Base-by-base conservation (phyloP, 2,329 filamentous ascomycete genomes). In the Diaporthe sp. region DNA sequence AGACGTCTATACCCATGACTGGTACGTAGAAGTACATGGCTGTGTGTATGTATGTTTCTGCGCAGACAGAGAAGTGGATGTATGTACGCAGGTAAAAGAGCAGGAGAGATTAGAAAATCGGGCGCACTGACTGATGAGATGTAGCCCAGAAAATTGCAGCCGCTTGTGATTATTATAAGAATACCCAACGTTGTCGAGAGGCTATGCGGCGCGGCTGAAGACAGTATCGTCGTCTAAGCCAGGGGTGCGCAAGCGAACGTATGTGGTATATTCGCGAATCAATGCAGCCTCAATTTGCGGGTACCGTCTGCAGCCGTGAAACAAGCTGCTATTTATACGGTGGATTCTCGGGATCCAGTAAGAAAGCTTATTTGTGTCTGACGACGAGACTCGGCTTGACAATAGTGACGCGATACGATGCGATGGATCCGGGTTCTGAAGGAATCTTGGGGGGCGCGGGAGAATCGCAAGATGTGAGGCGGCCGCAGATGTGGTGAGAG, bases 21-120 rank as follows among this genome's bases (percentile, higher is more conserved):
- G 75, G 75, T 31, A 67, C 39, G 57, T 77, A 77, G 49, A 77
- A 77, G 57, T 77, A 77, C 75, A 77, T 77, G 55, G 73, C 34
- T 58, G 44, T 34, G 19, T 25, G 9, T 3, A 31, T 39, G 31
- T 46, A n/a, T 57, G 3, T 28, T 28, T 28, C 17, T 22, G 10
- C 37, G 12, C 9, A 51, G 72, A 25, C 34, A 25, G 68, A 67
- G 42, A n/a, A 10, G 25, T 60, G n/a, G 37, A 55, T 15, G 34
- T 53, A 44, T 49, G 31, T 51, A 62, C 46, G 22, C 57, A 42
- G 31, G 58, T 13, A 53, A 25, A 17, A 42, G 19, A 53, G 31
- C 34, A 58, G 8, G n/a, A 37, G 46, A 60, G 31, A 57, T 22
- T 53, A 46, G 65, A 15, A 61, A 67, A 15, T 34, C 42, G 60